These are phyloP conservation scores for Blastocystis sp. DNA, from an alignment of 352 stramenopile species.

Conservation along the genomic window DNA sequence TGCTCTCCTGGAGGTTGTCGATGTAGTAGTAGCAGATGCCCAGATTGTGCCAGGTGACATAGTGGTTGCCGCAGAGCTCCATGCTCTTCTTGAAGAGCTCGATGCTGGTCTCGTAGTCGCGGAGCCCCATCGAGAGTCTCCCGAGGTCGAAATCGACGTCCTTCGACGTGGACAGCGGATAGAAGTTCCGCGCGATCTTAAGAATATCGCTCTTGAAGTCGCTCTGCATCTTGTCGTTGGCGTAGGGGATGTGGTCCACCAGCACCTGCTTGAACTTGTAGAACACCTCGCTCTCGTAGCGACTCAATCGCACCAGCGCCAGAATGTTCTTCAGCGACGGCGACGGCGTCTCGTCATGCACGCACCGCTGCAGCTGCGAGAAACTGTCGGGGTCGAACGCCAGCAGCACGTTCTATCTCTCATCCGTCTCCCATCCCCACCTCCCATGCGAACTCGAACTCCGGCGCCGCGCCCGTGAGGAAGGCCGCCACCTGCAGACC, in stretches of 20 bases:
- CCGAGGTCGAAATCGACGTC: constrained; percentile 56
- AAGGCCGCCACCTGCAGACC: constrained; percentile 44
- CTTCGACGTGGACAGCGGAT: constrained; percentile 73
- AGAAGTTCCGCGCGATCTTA: constrained; percentile 73
- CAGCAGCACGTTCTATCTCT: constrained; percentile 30
- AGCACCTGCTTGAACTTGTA: constrained; percentile 57
- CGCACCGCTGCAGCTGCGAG: constrained; percentile 51
- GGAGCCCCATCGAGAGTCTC: constrained; percentile 48
- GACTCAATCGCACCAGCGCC: constrained; percentile 36
- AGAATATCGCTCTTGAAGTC: constrained; percentile 71
- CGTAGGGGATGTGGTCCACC: constrained; percentile 53
- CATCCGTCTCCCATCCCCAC: not conserved
- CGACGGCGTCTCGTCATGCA: constrained; percentile 50
- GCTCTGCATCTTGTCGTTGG: constrained; percentile 20
- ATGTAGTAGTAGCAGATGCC: constrained; percentile 58
- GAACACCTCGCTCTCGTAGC: constrained; percentile 57
- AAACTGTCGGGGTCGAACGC: constrained; percentile 56
- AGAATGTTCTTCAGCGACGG: constrained; percentile 56
- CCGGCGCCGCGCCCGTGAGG: not conserved
- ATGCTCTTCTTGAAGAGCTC: constrained; percentile 52
- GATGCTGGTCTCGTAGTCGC: constrained; percentile 43
- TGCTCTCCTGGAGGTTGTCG: constrained; percentile 41
- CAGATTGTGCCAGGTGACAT: constrained; percentile 58
- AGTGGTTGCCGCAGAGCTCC: constrained; percentile 50
- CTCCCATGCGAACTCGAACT: constrained; percentile 37